Conservation (phyloP, 306 rosid genomes). For the Quercus variabilis region DNA sequence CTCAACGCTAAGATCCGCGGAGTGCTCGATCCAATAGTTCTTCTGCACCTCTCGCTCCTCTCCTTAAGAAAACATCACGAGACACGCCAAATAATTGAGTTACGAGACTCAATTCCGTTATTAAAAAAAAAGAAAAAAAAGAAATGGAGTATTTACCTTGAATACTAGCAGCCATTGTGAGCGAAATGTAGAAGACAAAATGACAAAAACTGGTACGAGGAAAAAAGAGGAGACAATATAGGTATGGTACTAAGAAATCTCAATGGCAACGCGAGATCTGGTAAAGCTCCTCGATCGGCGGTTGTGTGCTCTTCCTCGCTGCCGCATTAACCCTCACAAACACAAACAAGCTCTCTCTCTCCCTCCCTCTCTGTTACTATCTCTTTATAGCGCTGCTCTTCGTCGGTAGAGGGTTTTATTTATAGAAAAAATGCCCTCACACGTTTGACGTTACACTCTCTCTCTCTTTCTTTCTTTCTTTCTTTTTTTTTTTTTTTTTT, state of each 20-base stretch:
- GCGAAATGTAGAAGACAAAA: background rate
- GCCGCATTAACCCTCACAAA: conserved; percentile 48
- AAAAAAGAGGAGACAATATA: no score
- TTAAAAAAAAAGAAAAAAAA: background rate
- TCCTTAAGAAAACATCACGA: conserved; percentile 2
- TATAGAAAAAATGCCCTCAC: no score
- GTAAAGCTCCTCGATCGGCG: conserved; percentile 94
- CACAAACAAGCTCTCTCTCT: no score
- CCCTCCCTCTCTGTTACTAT: no score
- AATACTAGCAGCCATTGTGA: no score
- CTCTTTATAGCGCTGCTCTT: no score
- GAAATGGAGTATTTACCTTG: background rate
- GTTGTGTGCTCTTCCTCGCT: conserved; percentile 52
- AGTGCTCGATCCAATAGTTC: conserved; percentile 74
- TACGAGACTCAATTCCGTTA: no score
- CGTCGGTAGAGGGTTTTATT: no score
- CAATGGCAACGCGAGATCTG: conserved; percentile 72
- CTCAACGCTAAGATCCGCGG: conserved; percentile 64
- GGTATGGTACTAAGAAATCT: conserved; percentile 41
- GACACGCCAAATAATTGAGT: no score
- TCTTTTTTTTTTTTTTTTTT: no score
- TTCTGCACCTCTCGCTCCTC: conserved; percentile 72
- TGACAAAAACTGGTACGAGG: background rate
- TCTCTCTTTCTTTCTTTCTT: no score
- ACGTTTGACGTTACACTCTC: no score